These are phyloP conservation scores for Spatholobus suberectus DNA, from an alignment of 306 rosid genomes.

Conservation along the genomic window DNA sequence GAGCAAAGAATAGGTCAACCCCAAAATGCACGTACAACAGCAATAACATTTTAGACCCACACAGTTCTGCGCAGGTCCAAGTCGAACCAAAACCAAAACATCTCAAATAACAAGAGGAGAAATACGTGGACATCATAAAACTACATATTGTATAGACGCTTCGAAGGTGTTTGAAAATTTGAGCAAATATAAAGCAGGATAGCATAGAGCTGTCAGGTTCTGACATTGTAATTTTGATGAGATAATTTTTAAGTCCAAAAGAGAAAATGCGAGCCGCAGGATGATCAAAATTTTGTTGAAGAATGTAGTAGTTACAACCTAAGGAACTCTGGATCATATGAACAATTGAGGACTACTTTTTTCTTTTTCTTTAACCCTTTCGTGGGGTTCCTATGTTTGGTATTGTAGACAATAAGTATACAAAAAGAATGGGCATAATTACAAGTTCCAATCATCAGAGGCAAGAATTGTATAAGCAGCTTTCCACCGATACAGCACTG, in stretches of 20 bases:
- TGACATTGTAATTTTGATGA: neutral
- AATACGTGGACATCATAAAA: neutral
- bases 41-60: neutral
- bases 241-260: neutral
- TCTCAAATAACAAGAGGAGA: neutral
- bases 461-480: slow-evolving; percentile 64
- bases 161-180: too few species aligned
- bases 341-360: slow-evolving; percentile 53
- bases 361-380: slow-evolving; percentile 46
- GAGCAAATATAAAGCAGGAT: too few species aligned
- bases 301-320: slow-evolving; percentile 43
- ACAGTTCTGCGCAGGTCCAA: neutral
- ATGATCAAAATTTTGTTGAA: slow-evolving; percentile 42
- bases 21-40: neutral
- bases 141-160: too few species aligned
- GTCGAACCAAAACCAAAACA: neutral
- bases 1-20: too few species aligned
- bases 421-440: slow-evolving; percentile 78
- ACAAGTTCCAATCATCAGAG: slow-evolving; percentile 67
- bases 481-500: slow-evolving; percentile 57
- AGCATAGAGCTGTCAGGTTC: neutral
- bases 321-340: slow-evolving; percentile 40
- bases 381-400: slow-evolving; percentile 44
- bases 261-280: neutral
- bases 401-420: slow-evolving; percentile 52